These are phyloP conservation scores for Daedaleopsis nitida DNA, from an alignment of 768 basidiomycete species.

Conservation along the genomic window DNA sequence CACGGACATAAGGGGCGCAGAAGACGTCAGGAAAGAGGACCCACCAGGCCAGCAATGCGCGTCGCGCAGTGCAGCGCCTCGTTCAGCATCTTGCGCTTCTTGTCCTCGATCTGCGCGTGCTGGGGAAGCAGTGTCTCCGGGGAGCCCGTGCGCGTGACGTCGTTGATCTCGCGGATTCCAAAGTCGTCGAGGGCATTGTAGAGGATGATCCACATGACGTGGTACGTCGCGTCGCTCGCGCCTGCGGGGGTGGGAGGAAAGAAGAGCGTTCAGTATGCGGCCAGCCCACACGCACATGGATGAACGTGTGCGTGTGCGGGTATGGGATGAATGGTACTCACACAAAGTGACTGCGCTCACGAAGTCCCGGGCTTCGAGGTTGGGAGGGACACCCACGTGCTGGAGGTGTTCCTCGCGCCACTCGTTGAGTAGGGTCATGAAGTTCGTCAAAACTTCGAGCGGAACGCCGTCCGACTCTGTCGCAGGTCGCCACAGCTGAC, in stretches of 20 bases:
- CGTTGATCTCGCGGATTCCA: conserved; percentile 76
- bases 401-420: conserved; percentile 81
- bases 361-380: conserved; percentile 89
- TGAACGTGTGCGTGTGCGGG: not conserved
- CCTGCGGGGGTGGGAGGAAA: conserved; percentile 53
- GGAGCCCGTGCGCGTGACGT: conserved; percentile 40
- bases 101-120: conserved; percentile 55
- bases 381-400: conserved; percentile 82
- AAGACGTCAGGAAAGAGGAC: conserved; percentile 29
- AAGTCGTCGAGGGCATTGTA: conserved; percentile 84
- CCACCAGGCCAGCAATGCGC: conserved; percentile 84
- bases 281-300: not conserved
- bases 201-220: conserved; percentile 88
- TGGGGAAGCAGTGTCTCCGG: conserved; percentile 39
- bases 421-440: conserved; percentile 57
- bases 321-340: conserved; percentile 29
- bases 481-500: conserved; percentile 77
- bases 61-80: conserved; percentile 86
- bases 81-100: conserved; percentile 71
- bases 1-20: not conserved
- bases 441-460: conserved; percentile 57
- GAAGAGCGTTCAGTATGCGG: conserved; percentile 21
- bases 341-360: conserved; percentile 72
- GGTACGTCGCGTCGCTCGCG: conserved; percentile 87
- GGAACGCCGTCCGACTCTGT: conserved; percentile 80